Base-by-base conservation (phyloP, 768 basidiomycete species). In the Pleurotus eryngii region DNA sequence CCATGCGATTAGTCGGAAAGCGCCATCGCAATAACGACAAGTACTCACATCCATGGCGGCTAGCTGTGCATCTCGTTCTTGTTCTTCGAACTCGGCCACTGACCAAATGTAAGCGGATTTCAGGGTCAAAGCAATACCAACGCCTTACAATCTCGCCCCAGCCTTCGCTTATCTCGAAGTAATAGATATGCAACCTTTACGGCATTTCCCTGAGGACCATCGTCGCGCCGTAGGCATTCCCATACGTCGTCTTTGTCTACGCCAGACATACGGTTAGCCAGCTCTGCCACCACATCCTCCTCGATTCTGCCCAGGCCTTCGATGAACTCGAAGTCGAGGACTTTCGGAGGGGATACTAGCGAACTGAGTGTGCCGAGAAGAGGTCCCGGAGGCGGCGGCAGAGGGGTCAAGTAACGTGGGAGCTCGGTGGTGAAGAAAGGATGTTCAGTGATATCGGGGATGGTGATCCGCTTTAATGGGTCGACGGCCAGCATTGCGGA, bases 111-210 rank as follows among this genome's bases (percentile, higher is more conserved):
- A 35, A 47, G 22, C 40, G 5, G 43, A 11, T 22, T 3, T 30
- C 48, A 37, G 40, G 47, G 27, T 26, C 12, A 2, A 38, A 46
- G 56, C 4, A 37, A 17, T 38, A 50, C n/a, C 4, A 15, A 11
- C 7, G 30, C 79, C 93, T 79, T 65, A 96, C 95, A 74, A 68
- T 94, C 92, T 70, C 89, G 83, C 5, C 93, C 86, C 54, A 90
- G 79, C 39, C 94, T 76, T 63, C 86, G 79, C 74, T 95, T 95
- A 67, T 99, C 96, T 57, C 93, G 79, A 46, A 97, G 77, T 3
- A 99, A 78, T 83, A 95, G 86, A 71, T 98, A 99, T 0, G 96
- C 95, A 5, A 99, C 95, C 72, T 97, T 95, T 68, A 98, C 89
- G 55, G 92, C 87, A 68, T 98, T 97, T 39, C 95, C 92, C 59